These are phyloP conservation scores for Suillus alpinus DNA, from an alignment of 768 basidiomycete genomes.

Conservation along the genomic window DNA sequence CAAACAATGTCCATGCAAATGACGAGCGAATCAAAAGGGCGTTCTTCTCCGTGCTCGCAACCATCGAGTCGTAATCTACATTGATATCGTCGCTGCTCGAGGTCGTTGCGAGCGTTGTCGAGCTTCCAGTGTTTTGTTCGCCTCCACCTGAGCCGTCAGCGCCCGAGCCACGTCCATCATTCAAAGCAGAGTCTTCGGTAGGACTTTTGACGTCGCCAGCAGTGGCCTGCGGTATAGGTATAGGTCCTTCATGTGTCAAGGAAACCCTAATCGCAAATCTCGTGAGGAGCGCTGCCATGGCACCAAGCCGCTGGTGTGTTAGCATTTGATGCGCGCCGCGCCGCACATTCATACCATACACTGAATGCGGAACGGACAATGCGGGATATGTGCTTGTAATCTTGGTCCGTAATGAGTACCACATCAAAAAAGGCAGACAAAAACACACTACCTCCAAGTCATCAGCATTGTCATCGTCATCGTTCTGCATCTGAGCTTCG, in stretches of 20 bases:
- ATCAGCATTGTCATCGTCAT: neutral
- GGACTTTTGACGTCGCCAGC: neutral
- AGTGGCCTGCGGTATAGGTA: neutral
- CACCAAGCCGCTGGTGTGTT: conserved; percentile 56
- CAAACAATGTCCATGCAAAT: conserved; percentile 58
- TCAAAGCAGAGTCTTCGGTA: neutral
- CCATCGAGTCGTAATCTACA: conserved; percentile 16
- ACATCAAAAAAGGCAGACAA: neutral
- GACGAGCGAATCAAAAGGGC: conserved; percentile 56
- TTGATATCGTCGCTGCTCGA: conserved; percentile 7
- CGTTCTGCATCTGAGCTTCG: conserved; percentile 12
- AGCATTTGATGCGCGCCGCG: conserved; percentile 25
- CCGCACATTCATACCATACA: conserved; percentile 12
- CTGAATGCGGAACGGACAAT: conserved; percentile 12
- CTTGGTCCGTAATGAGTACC: neutral
- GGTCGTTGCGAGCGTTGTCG: conserved; percentile 11
- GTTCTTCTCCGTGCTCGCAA: conserved; percentile 43
- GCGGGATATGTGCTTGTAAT: neutral
- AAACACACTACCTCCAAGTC: neutral
- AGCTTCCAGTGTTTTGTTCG: neutral
- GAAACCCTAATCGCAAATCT: conserved; percentile 46
- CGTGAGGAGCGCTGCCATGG: conserved; percentile 55
- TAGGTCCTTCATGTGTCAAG: conserved; percentile 16
- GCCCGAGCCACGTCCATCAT: neutral
- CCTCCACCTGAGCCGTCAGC: neutral